Percentiles rank a stretch among this genome's conserved stretches.
Conservation (phyloP, 805 yeast species). For the Starmerella sp. region DNA sequence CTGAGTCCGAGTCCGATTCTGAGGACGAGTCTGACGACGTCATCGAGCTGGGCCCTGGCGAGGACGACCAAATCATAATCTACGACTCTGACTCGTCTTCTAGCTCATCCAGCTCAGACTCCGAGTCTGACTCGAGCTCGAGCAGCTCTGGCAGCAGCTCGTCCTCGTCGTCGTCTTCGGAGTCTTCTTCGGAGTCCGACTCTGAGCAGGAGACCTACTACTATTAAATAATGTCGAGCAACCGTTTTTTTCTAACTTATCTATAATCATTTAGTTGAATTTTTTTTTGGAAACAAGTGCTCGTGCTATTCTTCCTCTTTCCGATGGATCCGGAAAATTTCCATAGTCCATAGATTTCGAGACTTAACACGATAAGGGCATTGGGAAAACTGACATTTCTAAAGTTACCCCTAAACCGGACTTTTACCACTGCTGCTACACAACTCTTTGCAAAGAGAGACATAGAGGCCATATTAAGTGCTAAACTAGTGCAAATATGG, state of each 20-base stretch:
- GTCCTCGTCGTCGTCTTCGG: slow-evolving; percentile 7
- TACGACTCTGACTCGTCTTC: slow-evolving; percentile 4
- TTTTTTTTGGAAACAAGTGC: background rate
- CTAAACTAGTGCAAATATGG: slow-evolving; percentile 14
- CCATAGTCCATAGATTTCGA: background rate
- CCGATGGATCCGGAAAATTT: background rate
- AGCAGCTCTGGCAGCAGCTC: slow-evolving; percentile 5
- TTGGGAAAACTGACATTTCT: background rate
- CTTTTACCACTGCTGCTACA: too few relatives aligned
- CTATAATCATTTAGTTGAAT: background rate
- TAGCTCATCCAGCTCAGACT: slow-evolving; percentile 1
- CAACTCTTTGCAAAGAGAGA: too few relatives aligned
- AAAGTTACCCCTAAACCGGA: too few relatives aligned
- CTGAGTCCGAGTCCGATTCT: slow-evolving; percentile 12
- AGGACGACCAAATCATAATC: slow-evolving; percentile 18
- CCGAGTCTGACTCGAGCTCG: slow-evolving; percentile 1
- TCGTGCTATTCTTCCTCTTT: background rate
- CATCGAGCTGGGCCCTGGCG: slow-evolving; percentile 18
- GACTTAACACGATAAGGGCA: background rate
- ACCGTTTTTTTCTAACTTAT: background rate
- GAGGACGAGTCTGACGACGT: slow-evolving; percentile 10
- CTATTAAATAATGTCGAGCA: background rate
- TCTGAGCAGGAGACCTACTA: background rate
- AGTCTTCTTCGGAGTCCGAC: slow-evolving; percentile 4
- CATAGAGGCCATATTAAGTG: too few relatives aligned